Conservation (phyloP, 495 filamentous ascomycete species). For the Talaromyces thailandensis region DNA sequence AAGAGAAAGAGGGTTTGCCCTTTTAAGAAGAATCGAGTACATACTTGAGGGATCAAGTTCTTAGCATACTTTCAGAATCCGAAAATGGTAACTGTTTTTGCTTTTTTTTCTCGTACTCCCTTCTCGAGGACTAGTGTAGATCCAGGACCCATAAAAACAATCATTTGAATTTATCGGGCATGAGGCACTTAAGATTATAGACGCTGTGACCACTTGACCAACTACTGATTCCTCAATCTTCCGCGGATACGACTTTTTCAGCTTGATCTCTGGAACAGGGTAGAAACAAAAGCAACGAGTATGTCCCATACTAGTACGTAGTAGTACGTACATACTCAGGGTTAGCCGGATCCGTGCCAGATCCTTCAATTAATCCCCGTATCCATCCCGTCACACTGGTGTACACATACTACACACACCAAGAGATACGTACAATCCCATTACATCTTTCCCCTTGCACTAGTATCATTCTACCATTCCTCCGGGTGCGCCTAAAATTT, state of each 20-base stretch:
- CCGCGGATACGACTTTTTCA: background rate
- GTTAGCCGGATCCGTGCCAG: background rate
- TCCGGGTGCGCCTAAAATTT: background rate
- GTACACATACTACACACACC: background rate
- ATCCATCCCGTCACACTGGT: background rate
- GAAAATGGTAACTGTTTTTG: background rate
- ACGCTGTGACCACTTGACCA: background rate
- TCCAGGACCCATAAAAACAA: background rate
- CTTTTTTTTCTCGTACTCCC: background rate
- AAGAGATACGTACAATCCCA: background rate
- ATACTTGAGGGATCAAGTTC: background rate
- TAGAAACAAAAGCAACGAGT: background rate
- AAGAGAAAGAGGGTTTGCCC: background rate
- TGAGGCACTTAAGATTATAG: background rate
- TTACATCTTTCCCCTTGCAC: background rate
- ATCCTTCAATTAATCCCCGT: background rate
- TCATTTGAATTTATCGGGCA: background rate
- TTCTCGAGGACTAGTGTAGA: background rate
- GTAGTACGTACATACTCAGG: background rate
- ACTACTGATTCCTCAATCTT: background rate
- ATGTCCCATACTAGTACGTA: background rate
- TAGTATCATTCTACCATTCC: conserved; percentile 2
- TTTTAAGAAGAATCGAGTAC: background rate
- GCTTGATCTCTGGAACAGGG: background rate
- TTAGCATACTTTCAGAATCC: background rate